Percentiles rank a stretch among this genome's conserved stretches.
These are phyloP conservation scores for Sphaerulina vaccinii DNA, from an alignment of 2,329 filamentous ascomycete species.

Conservation along the genomic window DNA sequence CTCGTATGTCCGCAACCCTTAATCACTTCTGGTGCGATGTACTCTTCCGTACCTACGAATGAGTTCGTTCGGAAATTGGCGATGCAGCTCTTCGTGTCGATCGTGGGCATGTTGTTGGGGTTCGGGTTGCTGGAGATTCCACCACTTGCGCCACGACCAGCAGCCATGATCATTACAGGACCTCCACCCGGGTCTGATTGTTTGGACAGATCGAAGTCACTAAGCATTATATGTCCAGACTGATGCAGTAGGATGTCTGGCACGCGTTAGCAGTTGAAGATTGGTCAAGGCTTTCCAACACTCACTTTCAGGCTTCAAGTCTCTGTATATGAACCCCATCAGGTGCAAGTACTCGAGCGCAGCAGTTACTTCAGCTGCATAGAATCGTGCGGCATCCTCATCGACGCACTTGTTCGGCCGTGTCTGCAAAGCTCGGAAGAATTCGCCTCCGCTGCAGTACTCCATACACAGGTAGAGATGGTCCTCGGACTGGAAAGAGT, in stretches of 20 bases:
- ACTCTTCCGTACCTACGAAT: constrained; percentile 97
- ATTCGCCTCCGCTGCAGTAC: constrained; percentile 97
- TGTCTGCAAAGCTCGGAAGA: constrained; percentile 94
- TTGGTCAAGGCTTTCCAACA: constrained; percentile 24
- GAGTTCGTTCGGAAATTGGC: constrained; percentile 98
- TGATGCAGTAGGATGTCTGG: constrained; percentile 94
- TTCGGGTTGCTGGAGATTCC: constrained; percentile 67
- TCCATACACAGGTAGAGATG: constrained; percentile 99
- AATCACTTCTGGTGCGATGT: constrained; percentile 97
- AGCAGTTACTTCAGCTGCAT: constrained; percentile 94
- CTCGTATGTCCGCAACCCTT: constrained; percentile 98
- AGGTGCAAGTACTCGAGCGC: constrained; percentile 94
- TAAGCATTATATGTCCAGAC: constrained; percentile 99
- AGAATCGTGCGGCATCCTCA: constrained; percentile 95
- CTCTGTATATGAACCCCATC: constrained; percentile 99
- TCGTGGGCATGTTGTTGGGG: constrained; percentile 78
- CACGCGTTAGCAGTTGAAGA: neutral
- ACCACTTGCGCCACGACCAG: constrained; percentile 60
- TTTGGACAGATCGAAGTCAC: constrained; percentile 97
- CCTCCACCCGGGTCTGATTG: constrained; percentile 95
- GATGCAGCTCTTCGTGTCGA: constrained; percentile 97
- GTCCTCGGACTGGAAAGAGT: constrained; percentile 98
- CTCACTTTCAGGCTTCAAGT: constrained; percentile 94
- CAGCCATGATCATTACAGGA: constrained; percentile 89
- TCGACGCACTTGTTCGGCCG: constrained; percentile 95